Evolutionary conservation across 352 stramenopile genomes (phyloP).

Genomic region (Phytophthora aleatoria): DNA sequence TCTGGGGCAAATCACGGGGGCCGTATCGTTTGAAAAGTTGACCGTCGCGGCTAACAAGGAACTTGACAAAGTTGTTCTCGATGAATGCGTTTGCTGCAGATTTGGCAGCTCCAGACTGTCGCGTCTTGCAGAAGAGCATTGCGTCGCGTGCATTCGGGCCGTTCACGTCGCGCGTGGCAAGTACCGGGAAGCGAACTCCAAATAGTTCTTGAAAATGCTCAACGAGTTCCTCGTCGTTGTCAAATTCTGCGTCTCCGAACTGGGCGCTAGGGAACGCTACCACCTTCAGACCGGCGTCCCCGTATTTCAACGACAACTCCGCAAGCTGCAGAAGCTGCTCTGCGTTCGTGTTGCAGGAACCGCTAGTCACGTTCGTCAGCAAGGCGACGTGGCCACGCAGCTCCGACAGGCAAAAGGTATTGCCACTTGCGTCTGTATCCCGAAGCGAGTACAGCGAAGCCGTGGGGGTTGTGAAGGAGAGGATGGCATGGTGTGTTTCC

Average conservation of each 20-base stretch:
- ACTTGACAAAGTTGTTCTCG: conserved; percentile 92
- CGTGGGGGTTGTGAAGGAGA: conserved; percentile 35
- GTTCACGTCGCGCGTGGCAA: conserved; percentile 88
- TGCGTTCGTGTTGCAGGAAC: conserved; percentile 28
- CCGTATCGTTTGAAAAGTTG: conserved; percentile 69
- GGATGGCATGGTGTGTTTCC: conserved; percentile 39
- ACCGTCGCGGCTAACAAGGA: conserved; percentile 86
- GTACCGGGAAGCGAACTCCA: conserved; percentile 47
- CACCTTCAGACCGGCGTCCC: conserved; percentile 55
- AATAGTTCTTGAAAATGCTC: conserved; percentile 27
- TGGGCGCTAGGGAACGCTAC: conserved; percentile 90
- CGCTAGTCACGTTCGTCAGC: conserved; percentile 73
- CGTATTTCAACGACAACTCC: conserved; percentile 65
- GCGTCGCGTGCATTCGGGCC: conserved; percentile 75
- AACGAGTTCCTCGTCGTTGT: conserved; percentile 30
- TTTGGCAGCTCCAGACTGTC: conserved; percentile 45
- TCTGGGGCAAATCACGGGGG: conserved; percentile 19
- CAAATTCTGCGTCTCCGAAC: conserved; percentile 80
- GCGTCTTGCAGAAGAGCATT: conserved; percentile 84
- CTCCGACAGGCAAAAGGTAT: conserved; percentile 60
- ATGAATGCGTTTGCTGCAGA: conserved; percentile 61
- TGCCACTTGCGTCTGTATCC: conserved; percentile 63
- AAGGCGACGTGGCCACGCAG: conserved; percentile 67
- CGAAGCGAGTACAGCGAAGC: conserved; percentile 78
- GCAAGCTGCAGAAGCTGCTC: conserved; percentile 81